Percentiles rank a stretch among this genome's conserved stretches.
Conservation (phyloP, 2,329 filamentous ascomycete genomes). For the Daldinia eschscholtzii region DNA sequence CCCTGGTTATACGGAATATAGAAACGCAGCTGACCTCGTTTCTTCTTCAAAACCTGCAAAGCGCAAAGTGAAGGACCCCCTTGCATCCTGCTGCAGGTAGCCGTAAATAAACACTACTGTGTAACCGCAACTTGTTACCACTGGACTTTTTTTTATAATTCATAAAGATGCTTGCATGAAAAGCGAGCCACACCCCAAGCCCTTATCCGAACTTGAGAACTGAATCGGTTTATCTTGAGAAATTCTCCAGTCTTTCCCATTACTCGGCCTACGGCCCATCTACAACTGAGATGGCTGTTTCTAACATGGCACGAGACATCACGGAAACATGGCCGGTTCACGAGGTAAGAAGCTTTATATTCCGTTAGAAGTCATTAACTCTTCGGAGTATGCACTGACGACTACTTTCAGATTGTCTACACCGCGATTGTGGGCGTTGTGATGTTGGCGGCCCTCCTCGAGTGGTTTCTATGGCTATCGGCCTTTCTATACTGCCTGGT, state of each 20-base stretch:
- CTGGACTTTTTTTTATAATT: slow-evolving; percentile 23
- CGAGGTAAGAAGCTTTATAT: slow-evolving; percentile 55
- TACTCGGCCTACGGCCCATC: slow-evolving; percentile 19
- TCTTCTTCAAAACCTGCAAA: slow-evolving; percentile 21
- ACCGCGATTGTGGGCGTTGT: slow-evolving; percentile 82
- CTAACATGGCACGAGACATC: slow-evolving; percentile 58
- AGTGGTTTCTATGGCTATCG: slow-evolving; percentile 96
- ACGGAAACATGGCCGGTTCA: slow-evolving; percentile 64
- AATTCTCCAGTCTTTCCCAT: slow-evolving; percentile 10
- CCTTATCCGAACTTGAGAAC: slow-evolving; percentile 35
- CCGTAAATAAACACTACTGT: slow-evolving; percentile 42
- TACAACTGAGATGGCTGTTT: slow-evolving; percentile 11
- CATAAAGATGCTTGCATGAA: slow-evolving; percentile 47
- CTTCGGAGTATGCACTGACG: slow-evolving; percentile 35
- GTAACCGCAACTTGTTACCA: slow-evolving; percentile 36
- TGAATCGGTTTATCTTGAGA: slow-evolving; percentile 35
- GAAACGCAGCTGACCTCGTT: slow-evolving; percentile 18
- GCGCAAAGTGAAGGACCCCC: slow-evolving; percentile 28
- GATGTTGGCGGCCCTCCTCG: slow-evolving; percentile 86
- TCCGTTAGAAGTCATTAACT: background rate
- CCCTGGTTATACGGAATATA: slow-evolving; percentile 8
- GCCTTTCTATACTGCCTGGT: slow-evolving; percentile 91
- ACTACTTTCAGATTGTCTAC: slow-evolving; percentile 78
- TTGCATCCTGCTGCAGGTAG: slow-evolving; percentile 45
- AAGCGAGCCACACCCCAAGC: slow-evolving; percentile 34